These are phyloP conservation scores for Aspergillus tanneri DNA, from an alignment of 2,329 filamentous ascomycete genomes.

Conservation along the genomic window DNA sequence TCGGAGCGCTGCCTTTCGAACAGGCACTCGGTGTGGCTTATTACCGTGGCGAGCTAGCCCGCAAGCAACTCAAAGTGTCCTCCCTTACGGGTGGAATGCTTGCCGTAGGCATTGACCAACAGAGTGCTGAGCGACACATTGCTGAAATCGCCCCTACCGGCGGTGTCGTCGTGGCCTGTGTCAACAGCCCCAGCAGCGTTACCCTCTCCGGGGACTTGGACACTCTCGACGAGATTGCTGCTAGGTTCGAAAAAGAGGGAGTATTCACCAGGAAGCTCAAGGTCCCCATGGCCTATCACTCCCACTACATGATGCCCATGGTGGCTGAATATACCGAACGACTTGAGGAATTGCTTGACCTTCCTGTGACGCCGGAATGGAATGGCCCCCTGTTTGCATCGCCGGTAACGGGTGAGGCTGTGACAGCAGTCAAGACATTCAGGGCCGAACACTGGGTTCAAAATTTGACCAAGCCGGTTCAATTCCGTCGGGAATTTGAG, in stretches of 20 bases:
- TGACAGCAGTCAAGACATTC: neutral
- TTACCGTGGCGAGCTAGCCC: neutral
- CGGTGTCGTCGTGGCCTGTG: conserved; percentile 25
- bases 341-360: neutral
- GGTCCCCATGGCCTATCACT: conserved; percentile 32
- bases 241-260: conserved; percentile 17
- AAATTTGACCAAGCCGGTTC: conserved; percentile 20
- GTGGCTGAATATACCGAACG: neutral
- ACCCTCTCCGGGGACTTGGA: conserved; percentile 26
- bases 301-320: conserved; percentile 25
- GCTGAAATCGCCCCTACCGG: no score
- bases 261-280: conserved; percentile 30
- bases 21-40: conserved; percentile 1
- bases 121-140: no score
- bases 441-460: conserved; percentile 20
- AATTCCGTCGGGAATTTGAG: conserved; percentile 15
- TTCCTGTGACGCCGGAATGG: neutral
- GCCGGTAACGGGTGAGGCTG: conserved; percentile 17
- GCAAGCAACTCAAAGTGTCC: neutral
- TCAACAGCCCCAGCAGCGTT: conserved; percentile 27
- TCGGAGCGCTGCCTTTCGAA: conserved; percentile 4
- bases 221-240: conserved; percentile 20
- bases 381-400: conserved; percentile 14
- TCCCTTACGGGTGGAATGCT: conserved; percentile 10
- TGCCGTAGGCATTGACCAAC: conserved; percentile 18